Evolutionary conservation across 257 asterid genomes (phyloP).

Genomic region (Solanum sejunctum): DNA sequence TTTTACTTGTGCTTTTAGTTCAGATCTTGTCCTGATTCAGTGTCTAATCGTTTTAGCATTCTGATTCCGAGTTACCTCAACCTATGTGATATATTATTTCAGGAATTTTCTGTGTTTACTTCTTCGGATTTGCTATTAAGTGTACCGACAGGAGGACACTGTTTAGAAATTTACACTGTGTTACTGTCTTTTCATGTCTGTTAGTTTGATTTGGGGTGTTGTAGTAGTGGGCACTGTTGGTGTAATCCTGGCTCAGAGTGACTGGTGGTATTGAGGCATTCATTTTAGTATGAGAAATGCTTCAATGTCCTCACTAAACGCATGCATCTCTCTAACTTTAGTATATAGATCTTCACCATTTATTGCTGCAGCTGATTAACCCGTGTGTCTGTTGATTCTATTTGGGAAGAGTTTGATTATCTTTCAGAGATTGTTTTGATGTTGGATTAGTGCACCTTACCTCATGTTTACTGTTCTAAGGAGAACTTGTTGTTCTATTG

Average conservation of each 20-base stretch:
- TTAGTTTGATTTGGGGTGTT: neutral
- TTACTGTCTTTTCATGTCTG: neutral
- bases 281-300: neutral
- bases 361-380: neutral
- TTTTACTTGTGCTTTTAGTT: neutral
- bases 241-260: neutral
- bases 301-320: accelerated
- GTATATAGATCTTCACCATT: neutral
- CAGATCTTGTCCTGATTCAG: neutral
- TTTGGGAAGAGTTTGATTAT: neutral
- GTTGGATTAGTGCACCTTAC: neutral
- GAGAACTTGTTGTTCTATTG: neutral
- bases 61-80: neutral
- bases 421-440: neutral
- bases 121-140: neutral
- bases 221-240: neutral
- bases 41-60: neutral
- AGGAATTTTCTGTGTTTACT: neutral
- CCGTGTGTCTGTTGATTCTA: neutral
- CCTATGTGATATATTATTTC: neutral
- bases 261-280: neutral
- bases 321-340: neutral
- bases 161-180: neutral
- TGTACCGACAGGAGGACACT: neutral
- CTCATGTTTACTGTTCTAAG: neutral